Conservation (phyloP, 2,329 filamentous ascomycete genomes). For the Fusarium armeniacum region DNA sequence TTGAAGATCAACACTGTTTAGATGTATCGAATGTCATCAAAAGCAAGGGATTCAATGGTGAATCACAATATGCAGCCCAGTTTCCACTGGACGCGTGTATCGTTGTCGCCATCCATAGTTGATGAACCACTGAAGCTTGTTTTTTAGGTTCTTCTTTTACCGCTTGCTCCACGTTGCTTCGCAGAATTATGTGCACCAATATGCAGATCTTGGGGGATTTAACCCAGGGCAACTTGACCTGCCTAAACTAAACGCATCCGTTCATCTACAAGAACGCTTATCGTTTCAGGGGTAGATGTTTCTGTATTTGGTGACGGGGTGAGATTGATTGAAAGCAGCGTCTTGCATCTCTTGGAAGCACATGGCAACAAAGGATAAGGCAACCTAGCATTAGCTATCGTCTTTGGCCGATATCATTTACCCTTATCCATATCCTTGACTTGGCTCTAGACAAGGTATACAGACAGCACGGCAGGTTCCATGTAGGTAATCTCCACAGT, state of each 20-base stretch:
- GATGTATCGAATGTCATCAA: constrained; percentile 2
- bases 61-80: constrained; percentile 17
- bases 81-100: constrained; percentile 38
- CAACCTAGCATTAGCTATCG: constrained; percentile 26
- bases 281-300: constrained; percentile 33
- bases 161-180: constrained; percentile 42
- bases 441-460: not conserved
- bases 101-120: constrained; percentile 1
- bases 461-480: not conserved
- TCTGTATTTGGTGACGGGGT: constrained; percentile 17
- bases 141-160: constrained; percentile 22
- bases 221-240: not conserved
- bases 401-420: constrained; percentile 32
- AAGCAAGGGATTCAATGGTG: constrained; percentile 10
- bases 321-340: not conserved
- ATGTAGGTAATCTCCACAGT: constrained; percentile 30
- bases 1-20: not conserved
- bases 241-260: constrained; percentile 16
- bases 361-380: constrained; percentile 12
- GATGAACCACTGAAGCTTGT: constrained; percentile 33
- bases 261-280: constrained; percentile 20
- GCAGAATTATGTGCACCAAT: constrained; percentile 19
- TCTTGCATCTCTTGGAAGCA: constrained; percentile 12
- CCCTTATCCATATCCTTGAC: constrained; percentile 8
- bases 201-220: constrained; percentile 27